Conservation (phyloP, 768 basidiomycete species). For the Hemileccinum rubropunctum region DNA sequence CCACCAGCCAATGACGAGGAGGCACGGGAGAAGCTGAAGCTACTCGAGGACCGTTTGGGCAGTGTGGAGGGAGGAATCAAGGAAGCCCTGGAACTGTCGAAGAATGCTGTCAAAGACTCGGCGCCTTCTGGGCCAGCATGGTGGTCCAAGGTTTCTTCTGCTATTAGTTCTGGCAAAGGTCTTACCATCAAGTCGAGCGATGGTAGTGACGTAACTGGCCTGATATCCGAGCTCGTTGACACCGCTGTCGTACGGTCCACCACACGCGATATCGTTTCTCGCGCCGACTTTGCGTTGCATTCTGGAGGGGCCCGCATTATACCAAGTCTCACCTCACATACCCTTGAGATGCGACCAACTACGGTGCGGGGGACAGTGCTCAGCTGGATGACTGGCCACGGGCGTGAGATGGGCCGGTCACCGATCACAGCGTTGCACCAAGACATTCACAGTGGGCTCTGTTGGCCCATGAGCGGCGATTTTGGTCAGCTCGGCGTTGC, state of each 20-base stretch:
- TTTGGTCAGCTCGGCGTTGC: slow-evolving; percentile 81
- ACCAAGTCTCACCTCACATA: slow-evolving; percentile 79
- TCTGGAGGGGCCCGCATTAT: slow-evolving; percentile 80
- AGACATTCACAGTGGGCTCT: slow-evolving; percentile 78
- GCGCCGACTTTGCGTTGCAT: slow-evolving; percentile 82
- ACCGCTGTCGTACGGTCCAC: slow-evolving; percentile 63
- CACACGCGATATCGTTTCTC: slow-evolving; percentile 74
- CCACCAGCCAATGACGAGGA: slow-evolving; percentile 48
- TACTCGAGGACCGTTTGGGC: slow-evolving; percentile 62
- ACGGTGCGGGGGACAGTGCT: slow-evolving; percentile 47
- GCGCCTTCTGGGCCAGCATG: slow-evolving; percentile 49
- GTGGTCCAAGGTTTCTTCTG: slow-evolving; percentile 66
- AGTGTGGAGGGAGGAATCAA: slow-evolving; percentile 61
- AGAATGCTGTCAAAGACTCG: slow-evolving; percentile 40
- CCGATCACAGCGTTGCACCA: slow-evolving; percentile 89
- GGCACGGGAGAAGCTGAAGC: slow-evolving; percentile 49
- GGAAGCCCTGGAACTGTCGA: slow-evolving; percentile 70
- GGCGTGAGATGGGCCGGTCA: slow-evolving; percentile 66
- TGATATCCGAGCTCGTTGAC: slow-evolving; percentile 77
- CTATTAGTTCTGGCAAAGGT: slow-evolving; percentile 41
- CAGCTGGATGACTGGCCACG: slow-evolving; percentile 59
- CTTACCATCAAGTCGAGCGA: slow-evolving; percentile 70
- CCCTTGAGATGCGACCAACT: slow-evolving; percentile 62
- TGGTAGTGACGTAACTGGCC: slow-evolving; percentile 67
- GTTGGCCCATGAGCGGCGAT: slow-evolving; percentile 88